Conservation (phyloP, 2,329 filamentous ascomycete genomes). For the Alternaria dauci region DNA sequence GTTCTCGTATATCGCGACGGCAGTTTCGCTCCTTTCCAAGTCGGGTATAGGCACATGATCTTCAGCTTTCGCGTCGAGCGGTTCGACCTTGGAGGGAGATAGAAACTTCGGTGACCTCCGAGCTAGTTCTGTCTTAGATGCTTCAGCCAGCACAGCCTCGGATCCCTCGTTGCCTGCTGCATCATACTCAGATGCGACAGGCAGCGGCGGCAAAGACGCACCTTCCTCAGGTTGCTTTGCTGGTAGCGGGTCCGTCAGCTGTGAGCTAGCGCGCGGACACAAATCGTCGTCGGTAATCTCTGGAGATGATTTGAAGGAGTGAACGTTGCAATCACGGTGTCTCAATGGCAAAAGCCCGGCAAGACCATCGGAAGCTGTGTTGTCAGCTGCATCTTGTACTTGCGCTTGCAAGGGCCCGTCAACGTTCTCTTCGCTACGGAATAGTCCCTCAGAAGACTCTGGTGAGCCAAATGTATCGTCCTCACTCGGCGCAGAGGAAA, state of each 20-base stretch:
- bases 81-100: background rate
- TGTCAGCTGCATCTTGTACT: background rate
- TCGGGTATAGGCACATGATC: background rate
- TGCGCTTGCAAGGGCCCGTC: conserved; percentile 3
- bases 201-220: background rate
- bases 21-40: background rate
- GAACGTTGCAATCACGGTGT: background rate
- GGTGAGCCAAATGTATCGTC: background rate
- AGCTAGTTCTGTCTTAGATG: background rate
- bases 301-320: background rate
- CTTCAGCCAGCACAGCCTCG: background rate
- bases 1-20: background rate
- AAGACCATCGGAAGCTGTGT: background rate
- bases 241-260: too few relatives aligned
- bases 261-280: background rate
- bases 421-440: background rate
- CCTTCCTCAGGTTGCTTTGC: background rate
- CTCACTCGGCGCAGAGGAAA: background rate
- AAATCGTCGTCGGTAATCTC: background rate
- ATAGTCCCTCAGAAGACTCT: background rate
- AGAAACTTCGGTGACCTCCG: background rate
- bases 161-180: background rate
- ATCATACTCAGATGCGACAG: background rate
- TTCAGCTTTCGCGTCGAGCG: fast-evolving
- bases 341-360: background rate